Conservation (phyloP, 495 filamentous ascomycete species). For the Chaetomium cochliodes region DNA sequence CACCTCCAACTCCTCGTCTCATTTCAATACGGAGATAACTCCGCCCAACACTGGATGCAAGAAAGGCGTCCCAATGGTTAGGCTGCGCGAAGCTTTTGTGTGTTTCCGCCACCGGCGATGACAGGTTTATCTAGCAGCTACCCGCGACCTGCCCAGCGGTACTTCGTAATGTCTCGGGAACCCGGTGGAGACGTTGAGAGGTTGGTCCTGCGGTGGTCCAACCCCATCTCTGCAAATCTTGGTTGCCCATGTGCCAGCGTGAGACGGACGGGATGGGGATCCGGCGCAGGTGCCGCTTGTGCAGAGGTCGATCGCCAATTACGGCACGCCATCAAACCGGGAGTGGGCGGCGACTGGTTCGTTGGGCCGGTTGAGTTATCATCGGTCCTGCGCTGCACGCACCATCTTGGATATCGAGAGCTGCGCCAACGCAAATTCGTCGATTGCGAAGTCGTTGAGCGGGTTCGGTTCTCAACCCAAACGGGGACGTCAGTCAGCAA, state of each 20-base stretch:
- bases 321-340: not conserved
- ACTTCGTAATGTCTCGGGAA: constrained; percentile 17
- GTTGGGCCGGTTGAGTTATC: not conserved
- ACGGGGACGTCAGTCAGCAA: no score
- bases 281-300: constrained; percentile 19
- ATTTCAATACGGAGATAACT: not conserved
- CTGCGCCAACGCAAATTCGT: no score
- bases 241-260: constrained; percentile 34
- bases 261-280: constrained; percentile 24
- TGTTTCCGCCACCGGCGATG: not conserved
- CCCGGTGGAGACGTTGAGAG: constrained; percentile 12
- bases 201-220: constrained; percentile 8
- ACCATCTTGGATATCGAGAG: no score
- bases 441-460: no score
- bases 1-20: not conserved
- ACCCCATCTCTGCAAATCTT: constrained; percentile 35
- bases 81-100: not conserved
- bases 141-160: constrained; percentile 10
- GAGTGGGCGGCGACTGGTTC: not conserved
- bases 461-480: no score
- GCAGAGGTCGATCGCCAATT: constrained; percentile 16
- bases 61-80: not conserved
- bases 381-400: not conserved
- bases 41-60: not conserved
- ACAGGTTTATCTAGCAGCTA: not conserved